phyloP scores from a whole-genome alignment of 345 rosid genomes.

The Eucalyptus melliodora region DNA sequence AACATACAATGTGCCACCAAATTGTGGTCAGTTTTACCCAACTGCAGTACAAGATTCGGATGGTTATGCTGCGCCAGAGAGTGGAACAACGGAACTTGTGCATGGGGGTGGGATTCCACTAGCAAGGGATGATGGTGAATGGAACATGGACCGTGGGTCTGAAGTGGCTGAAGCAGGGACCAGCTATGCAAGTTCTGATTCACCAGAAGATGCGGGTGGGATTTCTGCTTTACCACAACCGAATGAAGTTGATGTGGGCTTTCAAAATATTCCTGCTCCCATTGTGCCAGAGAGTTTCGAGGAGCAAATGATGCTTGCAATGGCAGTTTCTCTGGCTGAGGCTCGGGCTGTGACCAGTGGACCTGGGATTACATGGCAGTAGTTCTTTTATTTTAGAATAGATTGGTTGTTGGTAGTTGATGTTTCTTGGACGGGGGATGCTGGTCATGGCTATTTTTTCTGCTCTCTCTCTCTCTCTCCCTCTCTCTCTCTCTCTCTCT shows the following conservation, averaged over 20 bases:
- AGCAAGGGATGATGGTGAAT: constrained; percentile 33
- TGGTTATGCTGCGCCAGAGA: constrained; percentile 16
- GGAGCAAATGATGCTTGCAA: constrained; percentile 95
- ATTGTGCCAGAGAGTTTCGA: constrained; percentile 79
- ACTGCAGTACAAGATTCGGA: constrained; percentile 26
- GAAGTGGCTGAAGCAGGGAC: constrained; percentile 63
- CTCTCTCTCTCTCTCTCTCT: neutral
- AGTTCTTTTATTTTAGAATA: neutral
- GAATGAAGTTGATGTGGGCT: constrained; percentile 18
- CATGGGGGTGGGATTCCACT: constrained; percentile 11
- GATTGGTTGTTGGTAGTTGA: neutral
- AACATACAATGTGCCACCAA: constrained; percentile 29
- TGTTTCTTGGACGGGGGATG: neutral
- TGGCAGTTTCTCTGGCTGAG: constrained; percentile 93
- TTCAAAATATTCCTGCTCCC: constrained; percentile 24
- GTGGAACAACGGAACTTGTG: constrained; percentile 5
- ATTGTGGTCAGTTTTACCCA: constrained; percentile 35
- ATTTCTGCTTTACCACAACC: constrained; percentile 20
- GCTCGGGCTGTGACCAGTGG: constrained; percentile 45
- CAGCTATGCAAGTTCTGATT: constrained; percentile 56
- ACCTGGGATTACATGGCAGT: constrained; percentile 63
- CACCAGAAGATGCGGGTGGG: constrained; percentile 26
- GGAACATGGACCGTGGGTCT: constrained; percentile 40
- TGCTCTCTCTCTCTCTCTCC: neutral
- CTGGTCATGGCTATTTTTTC: neutral